phyloP scores from a whole-genome alignment of 768 basidiomycete genomes.

The Daedaleopsis sinensis region DNA sequence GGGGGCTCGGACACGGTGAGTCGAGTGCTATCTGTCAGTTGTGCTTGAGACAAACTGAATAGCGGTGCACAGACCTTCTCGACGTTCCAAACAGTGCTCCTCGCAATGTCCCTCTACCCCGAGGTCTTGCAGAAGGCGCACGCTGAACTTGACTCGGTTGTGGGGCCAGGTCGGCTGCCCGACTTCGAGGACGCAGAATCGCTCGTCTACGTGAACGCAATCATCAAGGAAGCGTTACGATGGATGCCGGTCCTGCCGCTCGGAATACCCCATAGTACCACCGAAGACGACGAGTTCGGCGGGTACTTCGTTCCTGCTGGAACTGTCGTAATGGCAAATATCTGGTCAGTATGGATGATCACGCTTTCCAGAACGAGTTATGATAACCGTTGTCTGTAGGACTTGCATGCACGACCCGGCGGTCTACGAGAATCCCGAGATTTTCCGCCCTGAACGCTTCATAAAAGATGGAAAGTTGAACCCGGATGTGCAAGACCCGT shows the following conservation, averaged over 20 bases:
- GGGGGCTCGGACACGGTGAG: constrained; percentile 6
- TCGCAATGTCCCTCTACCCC: constrained; percentile 25
- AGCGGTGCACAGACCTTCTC: background rate
- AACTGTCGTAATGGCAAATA: constrained; percentile 4
- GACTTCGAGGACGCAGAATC: constrained; percentile 13
- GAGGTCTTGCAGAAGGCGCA: constrained; percentile 26
- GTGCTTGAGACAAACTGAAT: background rate
- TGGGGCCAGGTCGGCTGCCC: constrained; percentile 26
- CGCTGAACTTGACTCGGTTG: constrained; percentile 28
- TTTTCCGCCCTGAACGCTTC: constrained; percentile 14
- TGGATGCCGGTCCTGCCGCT: constrained; percentile 19
- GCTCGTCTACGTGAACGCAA: constrained; percentile 28
- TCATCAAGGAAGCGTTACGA: constrained; percentile 25
- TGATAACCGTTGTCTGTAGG: background rate
- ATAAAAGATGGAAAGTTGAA: constrained; percentile 8
- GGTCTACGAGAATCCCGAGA: constrained; percentile 7
- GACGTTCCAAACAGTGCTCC: constrained; percentile 7
- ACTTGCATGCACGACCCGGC: constrained; percentile 9
- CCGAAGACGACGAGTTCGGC: constrained; percentile 15
- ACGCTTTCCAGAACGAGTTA: background rate
- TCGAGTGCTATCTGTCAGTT: background rate
- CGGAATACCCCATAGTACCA: constrained; percentile 24
- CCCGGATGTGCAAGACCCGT: constrained; percentile 4
- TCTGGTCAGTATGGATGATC: constrained; percentile 12
- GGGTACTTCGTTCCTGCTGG: constrained; percentile 6